Conservation (phyloP, 306 rosid species). For the Trichosanthes truncata region DNA sequence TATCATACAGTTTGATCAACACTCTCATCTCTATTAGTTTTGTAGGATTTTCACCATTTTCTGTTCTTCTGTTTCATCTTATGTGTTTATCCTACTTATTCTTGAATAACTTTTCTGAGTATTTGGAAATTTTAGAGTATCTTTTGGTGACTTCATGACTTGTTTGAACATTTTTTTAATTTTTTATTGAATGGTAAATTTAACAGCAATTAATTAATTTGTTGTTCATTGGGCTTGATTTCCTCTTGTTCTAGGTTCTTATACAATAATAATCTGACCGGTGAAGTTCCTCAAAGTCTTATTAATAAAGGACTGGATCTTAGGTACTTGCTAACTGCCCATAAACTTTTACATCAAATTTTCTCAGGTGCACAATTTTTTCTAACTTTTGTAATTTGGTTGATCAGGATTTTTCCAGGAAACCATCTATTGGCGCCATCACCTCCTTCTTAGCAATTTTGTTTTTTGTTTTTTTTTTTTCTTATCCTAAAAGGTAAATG, state of each 20-base stretch:
- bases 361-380: slow-evolving; percentile 15
- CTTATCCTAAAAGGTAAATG: neutral
- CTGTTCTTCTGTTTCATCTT: neutral
- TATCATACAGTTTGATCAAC: neutral
- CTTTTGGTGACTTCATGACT: neutral
- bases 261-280: slow-evolving; percentile 79
- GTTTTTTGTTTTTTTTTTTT: neutral
- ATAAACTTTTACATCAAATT: slow-evolving; percentile 1
- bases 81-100: neutral
- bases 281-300: slow-evolving; percentile 68
- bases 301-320: slow-evolving; percentile 37
- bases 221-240: slow-evolving; percentile 17
- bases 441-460: slow-evolving; percentile 33
- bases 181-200: neutral
- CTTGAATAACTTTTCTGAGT: neutral
- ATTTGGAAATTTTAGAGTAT: neutral
- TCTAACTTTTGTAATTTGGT: slow-evolving; percentile 17
- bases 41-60: neutral
- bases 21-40: neutral
- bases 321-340: slow-evolving; percentile 31
- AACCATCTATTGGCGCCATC: slow-evolving; percentile 46
- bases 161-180: neutral
- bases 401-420: slow-evolving; percentile 50
- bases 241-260: slow-evolving; percentile 51
- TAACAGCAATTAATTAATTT: neutral